phyloP scores from a whole-genome alignment of 2,329 filamentous ascomycete genomes.

The Fusarium sp. region DNA sequence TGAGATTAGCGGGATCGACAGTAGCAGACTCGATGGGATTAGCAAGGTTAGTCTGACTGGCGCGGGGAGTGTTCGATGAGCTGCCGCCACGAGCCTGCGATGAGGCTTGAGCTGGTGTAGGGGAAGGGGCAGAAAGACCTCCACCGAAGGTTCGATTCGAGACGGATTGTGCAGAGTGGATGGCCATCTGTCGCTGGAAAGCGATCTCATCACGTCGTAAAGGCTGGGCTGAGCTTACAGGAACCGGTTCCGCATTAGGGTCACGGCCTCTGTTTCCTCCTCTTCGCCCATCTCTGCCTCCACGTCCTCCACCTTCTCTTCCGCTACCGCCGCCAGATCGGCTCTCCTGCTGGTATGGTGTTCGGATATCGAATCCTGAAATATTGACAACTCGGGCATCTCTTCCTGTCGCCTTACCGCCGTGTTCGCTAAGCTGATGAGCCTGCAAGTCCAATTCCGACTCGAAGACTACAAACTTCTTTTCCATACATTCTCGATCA shows the following conservation, averaged over 20 bases:
- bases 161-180: slow-evolving; percentile 86
- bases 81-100: slow-evolving; percentile 41
- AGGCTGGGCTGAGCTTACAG: slow-evolving; percentile 80
- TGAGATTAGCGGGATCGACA: slow-evolving; percentile 64
- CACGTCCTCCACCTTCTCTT: slow-evolving; percentile 54
- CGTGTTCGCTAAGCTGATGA: slow-evolving; percentile 88
- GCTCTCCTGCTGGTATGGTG: slow-evolving; percentile 74
- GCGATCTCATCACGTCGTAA: slow-evolving; percentile 88
- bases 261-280: slow-evolving; percentile 76
- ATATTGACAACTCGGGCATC: slow-evolving; percentile 90
- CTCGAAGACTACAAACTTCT: slow-evolving; percentile 97
- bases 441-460: slow-evolving; percentile 95
- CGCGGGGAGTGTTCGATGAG: slow-evolving; percentile 40
- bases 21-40: slow-evolving; percentile 62
- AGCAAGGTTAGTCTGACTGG: slow-evolving; percentile 41
- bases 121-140: slow-evolving; percentile 68
- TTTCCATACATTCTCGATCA: slow-evolving; percentile 90
- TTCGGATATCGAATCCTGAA: slow-evolving; percentile 82
- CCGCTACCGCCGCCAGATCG: slow-evolving; percentile 55
- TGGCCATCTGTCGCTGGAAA: slow-evolving; percentile 90
- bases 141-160: slow-evolving; percentile 86
- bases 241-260: slow-evolving; percentile 84
- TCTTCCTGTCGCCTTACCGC: slow-evolving; percentile 83
- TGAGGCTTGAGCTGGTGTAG: slow-evolving; percentile 42
- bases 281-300: slow-evolving; percentile 66